Evolutionary conservation across 2,329 filamentous ascomycete species (phyloP).

Genomic region (Basipetospora chlamydospora): DNA sequence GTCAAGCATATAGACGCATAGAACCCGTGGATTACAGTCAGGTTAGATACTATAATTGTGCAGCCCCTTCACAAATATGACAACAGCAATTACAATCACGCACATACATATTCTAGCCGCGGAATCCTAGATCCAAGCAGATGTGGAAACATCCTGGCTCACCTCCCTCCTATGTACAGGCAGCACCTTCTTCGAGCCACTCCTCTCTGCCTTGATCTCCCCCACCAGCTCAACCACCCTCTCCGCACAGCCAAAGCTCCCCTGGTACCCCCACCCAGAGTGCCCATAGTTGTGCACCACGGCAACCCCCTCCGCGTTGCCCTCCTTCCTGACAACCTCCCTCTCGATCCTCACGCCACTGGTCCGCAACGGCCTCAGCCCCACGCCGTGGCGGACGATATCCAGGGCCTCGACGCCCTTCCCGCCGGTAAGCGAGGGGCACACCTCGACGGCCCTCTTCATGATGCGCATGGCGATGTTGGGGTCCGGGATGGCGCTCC

Average conservation of each 20-base stretch:
- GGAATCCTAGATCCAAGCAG: too few species aligned
- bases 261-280: conserved; percentile 62
- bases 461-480: conserved; percentile 74
- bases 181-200: too few species aligned
- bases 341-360: conserved; percentile 63
- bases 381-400: conserved; percentile 69
- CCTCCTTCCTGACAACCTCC: conserved; percentile 33
- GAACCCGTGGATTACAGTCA: too few species aligned
- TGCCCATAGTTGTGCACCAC: conserved; percentile 77
- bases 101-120: too few species aligned
- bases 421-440: conserved; percentile 48
- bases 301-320: conserved; percentile 41
- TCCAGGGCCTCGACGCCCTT: conserved; percentile 59
- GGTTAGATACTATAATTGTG: too few species aligned
- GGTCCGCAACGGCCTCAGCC: conserved; percentile 59
- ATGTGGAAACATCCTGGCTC: too few species aligned
- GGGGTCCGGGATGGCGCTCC: conserved; percentile 66
- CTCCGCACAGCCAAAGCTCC: conserved; percentile 56
- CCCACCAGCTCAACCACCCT: conserved; percentile 51
- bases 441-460: conserved; percentile 53
- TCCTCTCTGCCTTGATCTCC: conserved; percentile 33
- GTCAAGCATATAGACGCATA: too few species aligned
- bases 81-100: too few species aligned
- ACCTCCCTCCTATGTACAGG: too few species aligned
- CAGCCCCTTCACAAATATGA: too few species aligned